phyloP scores from a whole-genome alignment of 2,329 filamentous ascomycete species.

The Cadophora gregata region DNA sequence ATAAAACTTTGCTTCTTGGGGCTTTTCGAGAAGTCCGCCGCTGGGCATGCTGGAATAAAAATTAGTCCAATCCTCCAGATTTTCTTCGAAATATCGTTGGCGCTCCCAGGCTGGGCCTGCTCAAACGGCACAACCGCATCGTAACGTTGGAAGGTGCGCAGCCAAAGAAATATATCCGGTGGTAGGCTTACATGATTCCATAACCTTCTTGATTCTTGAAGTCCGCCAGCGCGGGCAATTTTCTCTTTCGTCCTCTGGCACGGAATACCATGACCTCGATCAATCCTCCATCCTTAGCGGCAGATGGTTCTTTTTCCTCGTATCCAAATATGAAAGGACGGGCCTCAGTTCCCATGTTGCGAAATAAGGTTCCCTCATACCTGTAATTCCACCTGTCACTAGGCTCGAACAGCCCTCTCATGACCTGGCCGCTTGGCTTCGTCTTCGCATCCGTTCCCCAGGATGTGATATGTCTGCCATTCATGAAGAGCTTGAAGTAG shows the following conservation, averaged over 20 bases:
- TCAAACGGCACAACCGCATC: not conserved
- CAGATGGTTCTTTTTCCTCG: constrained; percentile 40
- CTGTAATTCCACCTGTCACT: constrained; percentile 50
- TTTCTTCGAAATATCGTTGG: not conserved
- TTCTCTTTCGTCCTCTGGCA: constrained; percentile 54
- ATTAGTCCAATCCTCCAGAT: not conserved
- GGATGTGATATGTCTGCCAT: constrained; percentile 57
- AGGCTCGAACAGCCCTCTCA: constrained; percentile 57
- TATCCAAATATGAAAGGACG: constrained; percentile 57
- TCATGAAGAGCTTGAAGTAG: constrained; percentile 62
- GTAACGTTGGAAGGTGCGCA: not conserved
- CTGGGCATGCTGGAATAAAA: constrained; percentile 52
- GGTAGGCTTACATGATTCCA: constrained; percentile 56
- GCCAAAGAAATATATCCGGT: not conserved
- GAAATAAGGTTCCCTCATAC: constrained; percentile 45
- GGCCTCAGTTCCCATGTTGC: constrained; percentile 52
- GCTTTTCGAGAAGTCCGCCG: constrained; percentile 58
- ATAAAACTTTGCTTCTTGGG: constrained; percentile 57
- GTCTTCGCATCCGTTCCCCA: constrained; percentile 56
- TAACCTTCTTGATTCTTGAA: constrained; percentile 56
- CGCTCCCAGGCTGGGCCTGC: not conserved
- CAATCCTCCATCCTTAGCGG: constrained; percentile 59
- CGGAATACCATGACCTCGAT: constrained; percentile 61
- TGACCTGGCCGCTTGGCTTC: constrained; percentile 49
- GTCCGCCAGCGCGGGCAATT: constrained; percentile 49